Percentiles rank a stretch among this genome's conserved stretches.
Evolutionary conservation across 2,329 filamentous ascomycete species (phyloP).

Genomic region (Cadophora luteo-olivacea): DNA sequence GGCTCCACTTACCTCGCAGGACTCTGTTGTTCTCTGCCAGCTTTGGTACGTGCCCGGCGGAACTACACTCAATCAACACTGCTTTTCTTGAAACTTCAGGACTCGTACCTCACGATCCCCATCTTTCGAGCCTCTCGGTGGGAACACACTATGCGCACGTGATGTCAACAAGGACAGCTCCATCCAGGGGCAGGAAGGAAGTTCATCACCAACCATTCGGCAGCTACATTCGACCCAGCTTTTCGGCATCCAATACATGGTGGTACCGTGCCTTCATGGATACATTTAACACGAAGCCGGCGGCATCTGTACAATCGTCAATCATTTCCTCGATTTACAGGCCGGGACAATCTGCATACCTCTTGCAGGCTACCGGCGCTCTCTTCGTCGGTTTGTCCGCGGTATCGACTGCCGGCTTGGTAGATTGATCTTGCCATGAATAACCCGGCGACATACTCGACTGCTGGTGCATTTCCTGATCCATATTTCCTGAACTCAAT

Average conservation of each 20-base stretch:
- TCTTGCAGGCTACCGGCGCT: constrained; percentile 19
- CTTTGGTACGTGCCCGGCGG: constrained; percentile 1
- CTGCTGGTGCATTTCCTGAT: not conserved
- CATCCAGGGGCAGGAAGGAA: not conserved
- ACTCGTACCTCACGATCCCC: constrained; percentile 12
- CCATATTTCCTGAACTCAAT: not conserved
- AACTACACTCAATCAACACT: not conserved
- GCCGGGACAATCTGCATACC: not conserved
- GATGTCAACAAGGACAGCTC: not conserved
- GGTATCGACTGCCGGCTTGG: not conserved
- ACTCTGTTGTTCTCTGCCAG: not conserved
- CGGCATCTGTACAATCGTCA: constrained; percentile 10
- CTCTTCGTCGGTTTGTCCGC: not conserved
- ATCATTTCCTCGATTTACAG: too few relatives aligned
- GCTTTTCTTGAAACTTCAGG: not conserved
- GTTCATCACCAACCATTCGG: constrained; percentile 12
- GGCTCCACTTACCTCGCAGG: constrained; percentile 8
- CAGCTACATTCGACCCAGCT: constrained; percentile 2
- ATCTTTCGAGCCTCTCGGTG: constrained; percentile 9
- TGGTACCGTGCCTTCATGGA: constrained; percentile 13
- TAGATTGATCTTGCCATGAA: not conserved
- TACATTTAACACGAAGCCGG: constrained; percentile 18
- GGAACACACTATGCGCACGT: constrained; percentile 2
- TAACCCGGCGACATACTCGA: not conserved
- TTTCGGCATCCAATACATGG: constrained; percentile 21